phyloP scores from a whole-genome alignment of 1,284 basidiomycete species.

The Ceratobasidium sp. region DNA sequence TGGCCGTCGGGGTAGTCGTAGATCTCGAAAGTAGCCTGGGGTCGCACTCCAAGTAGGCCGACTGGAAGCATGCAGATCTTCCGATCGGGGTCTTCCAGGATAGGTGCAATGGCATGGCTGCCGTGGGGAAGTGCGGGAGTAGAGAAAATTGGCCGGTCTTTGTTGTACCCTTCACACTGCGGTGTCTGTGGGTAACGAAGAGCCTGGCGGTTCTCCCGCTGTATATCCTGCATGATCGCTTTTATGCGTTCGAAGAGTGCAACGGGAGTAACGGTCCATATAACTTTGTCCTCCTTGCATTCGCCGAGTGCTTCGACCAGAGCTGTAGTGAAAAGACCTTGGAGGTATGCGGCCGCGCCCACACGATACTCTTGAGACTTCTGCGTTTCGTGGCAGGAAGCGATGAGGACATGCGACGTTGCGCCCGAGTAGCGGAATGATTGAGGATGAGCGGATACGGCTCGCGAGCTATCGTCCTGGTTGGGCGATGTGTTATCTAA shows the following conservation, averaged over 20 bases:
- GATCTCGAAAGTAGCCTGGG: slow-evolving; percentile 16
- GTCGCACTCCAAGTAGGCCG: slow-evolving; percentile 14
- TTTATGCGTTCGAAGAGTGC: slow-evolving; percentile 31
- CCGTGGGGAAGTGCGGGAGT: slow-evolving; percentile 24
- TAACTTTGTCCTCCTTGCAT: background rate
- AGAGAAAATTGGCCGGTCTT: slow-evolving; percentile 19
- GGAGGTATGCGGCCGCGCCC: background rate
- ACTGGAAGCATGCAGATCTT: slow-evolving; percentile 2
- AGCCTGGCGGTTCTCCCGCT: background rate
- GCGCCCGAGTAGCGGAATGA: slow-evolving; percentile 33
- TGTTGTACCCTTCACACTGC: slow-evolving; percentile 31
- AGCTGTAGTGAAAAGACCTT: slow-evolving; percentile 15
- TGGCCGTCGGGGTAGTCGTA: slow-evolving; percentile 24
- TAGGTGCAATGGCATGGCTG: slow-evolving; percentile 21
- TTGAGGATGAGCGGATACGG: slow-evolving; percentile 4
- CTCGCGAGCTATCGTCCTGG: background rate
- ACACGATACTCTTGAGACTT: background rate
- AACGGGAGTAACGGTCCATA: slow-evolving; percentile 19
- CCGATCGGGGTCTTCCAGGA: background rate
- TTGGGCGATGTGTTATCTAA: background rate
- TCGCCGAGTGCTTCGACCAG: slow-evolving; percentile 20
- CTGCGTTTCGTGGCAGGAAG: slow-evolving; percentile 33
- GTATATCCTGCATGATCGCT: background rate
- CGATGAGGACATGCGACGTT: slow-evolving; percentile 33
- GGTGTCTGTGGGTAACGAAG: slow-evolving; percentile 20